phyloP scores from a whole-genome alignment of 1,284 basidiomycete species.

The Irpex sp. region DNA sequence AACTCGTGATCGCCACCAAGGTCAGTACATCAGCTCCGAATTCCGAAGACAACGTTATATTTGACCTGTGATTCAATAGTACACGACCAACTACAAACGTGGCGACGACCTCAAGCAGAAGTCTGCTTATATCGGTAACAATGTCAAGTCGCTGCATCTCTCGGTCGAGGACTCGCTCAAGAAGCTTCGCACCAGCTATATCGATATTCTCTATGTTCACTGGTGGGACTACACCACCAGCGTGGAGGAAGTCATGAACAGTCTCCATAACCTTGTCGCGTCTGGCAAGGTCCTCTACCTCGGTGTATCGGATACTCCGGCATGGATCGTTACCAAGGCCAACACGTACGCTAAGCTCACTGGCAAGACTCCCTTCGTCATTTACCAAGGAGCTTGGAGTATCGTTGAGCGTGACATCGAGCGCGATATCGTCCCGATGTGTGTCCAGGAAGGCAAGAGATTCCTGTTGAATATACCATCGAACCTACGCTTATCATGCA shows the following conservation, averaged over 20 bases:
- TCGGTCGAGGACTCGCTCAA: slow-evolving; percentile 2
- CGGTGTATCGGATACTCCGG: slow-evolving; percentile 28
- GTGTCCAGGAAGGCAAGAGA: slow-evolving; percentile 1
- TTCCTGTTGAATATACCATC: no score
- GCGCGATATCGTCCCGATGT: slow-evolving; percentile 61
- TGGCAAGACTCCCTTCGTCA: slow-evolving; percentile 45
- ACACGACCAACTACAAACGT: slow-evolving; percentile 26
- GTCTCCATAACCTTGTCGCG: slow-evolving; percentile 7
- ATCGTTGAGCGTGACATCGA: slow-evolving; percentile 50
- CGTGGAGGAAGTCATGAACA: slow-evolving; percentile 11
- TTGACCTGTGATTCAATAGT: slow-evolving; percentile 20
- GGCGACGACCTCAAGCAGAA: slow-evolving; percentile 15
- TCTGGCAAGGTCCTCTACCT: slow-evolving; percentile 10
- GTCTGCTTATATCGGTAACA: slow-evolving; percentile 4
- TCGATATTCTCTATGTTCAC: slow-evolving; percentile 10
- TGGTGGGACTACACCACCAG: slow-evolving; percentile 9
- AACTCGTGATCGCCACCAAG: slow-evolving; percentile 16
- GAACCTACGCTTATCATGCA: background rate
- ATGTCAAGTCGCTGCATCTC: slow-evolving; percentile 4
- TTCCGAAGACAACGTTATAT: no score
- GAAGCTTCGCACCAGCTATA: slow-evolving; percentile 8
- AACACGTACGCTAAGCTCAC: slow-evolving; percentile 30
- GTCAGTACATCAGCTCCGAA: background rate
- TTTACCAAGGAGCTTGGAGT: slow-evolving; percentile 54
- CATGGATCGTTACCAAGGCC: slow-evolving; percentile 26